phyloP scores from a whole-genome alignment of 495 filamentous ascomycete species.

The Aspergillus carlsbadensis region DNA sequence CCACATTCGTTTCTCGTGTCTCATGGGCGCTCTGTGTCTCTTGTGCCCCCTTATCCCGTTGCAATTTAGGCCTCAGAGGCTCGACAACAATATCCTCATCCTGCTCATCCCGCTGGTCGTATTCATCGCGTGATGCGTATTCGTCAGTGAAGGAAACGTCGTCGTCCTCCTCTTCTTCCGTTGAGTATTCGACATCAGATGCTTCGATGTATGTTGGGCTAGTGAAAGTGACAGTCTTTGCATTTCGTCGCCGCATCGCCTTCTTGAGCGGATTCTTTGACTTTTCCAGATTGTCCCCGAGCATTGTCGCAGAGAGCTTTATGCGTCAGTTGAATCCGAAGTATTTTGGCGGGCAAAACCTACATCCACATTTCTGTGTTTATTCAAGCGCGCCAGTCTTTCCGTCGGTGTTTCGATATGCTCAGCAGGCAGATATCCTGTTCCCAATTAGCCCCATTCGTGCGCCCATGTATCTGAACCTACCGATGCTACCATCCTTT shows the following conservation, averaged over 20 bases:
- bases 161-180: conserved; percentile 73
- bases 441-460: conserved; percentile 17
- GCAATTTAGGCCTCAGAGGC: conserved; percentile 42
- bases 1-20: conserved; percentile 30
- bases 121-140: conserved; percentile 45
- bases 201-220: conserved; percentile 87
- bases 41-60: conserved; percentile 35
- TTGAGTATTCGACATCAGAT: conserved; percentile 84
- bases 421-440: conserved; percentile 94
- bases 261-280: conserved; percentile 86
- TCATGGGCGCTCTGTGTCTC: conserved; percentile 30
- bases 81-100: conserved; percentile 47
- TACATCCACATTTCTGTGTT: conserved; percentile 97
- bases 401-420: conserved; percentile 99
- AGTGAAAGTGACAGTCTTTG: conserved; percentile 86
- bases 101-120: conserved; percentile 34
- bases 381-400: conserved; percentile 88
- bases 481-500: conserved; percentile 96
- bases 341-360: conserved; percentile 27
- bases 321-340: conserved; percentile 16
- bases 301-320: conserved; percentile 92
- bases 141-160: conserved; percentile 57
- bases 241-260: conserved; percentile 81
- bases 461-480: conserved; percentile 16
- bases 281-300: conserved; percentile 87